Evolutionary conservation across 176 grass and related monocot genomes (phyloP), one percentile per base, ranked within the genome.

Genomic region (Musa acuminata): DNA sequence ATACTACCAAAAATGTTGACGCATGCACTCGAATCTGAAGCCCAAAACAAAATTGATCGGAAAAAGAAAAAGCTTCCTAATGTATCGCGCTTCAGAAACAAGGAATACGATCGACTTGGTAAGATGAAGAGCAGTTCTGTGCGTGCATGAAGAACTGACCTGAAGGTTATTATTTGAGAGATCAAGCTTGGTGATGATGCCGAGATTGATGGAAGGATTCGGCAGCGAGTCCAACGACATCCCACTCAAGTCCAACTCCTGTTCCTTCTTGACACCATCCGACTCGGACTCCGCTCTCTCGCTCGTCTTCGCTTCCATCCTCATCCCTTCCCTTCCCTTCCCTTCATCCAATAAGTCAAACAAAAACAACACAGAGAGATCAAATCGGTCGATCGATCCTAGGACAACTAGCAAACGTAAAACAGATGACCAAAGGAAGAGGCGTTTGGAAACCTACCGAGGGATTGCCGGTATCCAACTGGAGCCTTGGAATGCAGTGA

Each of bases 141-240:
- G 35, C 4, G 35, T 43, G 35, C 35, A 6, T 4, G 35, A 43
- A 43, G 35, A 43, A 43, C 35, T 43, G 35, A 91, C 94, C 90
- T 89, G 68, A 14, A 98, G 90, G 78, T 98, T 91, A 73, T 98
- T 98, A 82, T 98, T 93, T 72, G 94, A 98, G 67, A 93, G 88
- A 78, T 98, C 90, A 76, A 98, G 64, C 66, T 75, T 93, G 68
- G 90, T 98, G 77, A 93, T 80, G 82, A 83, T 69, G 74, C 55
- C 82, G 21, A 93, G 87, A 67, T 85, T 82, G 76, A 89, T 80
- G 16, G 85, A 74, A 85, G 85, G 82, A 64, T 93, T 89, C 0
- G 94, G 90, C 48, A 98, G n/a, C 8, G 82, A 81, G 69, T 96
- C 87, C 79, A 96, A 81, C 64, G 79, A 87, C 85, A 92, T 74